phyloP scores from a whole-genome alignment of 2,329 filamentous ascomycete genomes.

The Dryadomyces quercivorus region DNA sequence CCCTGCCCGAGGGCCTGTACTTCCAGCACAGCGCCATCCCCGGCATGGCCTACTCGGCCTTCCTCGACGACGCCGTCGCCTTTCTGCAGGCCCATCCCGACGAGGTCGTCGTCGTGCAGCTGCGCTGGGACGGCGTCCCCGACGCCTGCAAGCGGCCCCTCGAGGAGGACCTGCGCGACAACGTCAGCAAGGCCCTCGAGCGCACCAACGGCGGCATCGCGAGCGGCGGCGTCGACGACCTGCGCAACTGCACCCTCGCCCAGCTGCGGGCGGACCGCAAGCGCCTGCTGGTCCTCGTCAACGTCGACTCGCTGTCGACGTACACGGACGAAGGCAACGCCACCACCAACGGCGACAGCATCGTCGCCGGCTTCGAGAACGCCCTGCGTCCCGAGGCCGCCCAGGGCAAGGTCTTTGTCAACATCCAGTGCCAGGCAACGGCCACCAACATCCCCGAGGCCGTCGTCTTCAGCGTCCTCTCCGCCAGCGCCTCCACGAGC shows the following conservation, averaged over 20 bases:
- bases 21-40: constrained; percentile 39
- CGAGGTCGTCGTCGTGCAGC: constrained; percentile 36
- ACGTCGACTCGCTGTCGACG: constrained; percentile 25
- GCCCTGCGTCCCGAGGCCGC: constrained; percentile 20
- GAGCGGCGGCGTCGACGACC: constrained; percentile 21
- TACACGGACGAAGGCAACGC: constrained; percentile 29
- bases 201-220: constrained; percentile 17
- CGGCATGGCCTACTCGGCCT: constrained; percentile 32
- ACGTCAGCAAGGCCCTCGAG: constrained; percentile 22
- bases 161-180: constrained; percentile 25
- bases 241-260: constrained; percentile 19
- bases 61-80: constrained; percentile 25
- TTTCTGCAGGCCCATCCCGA: constrained; percentile 28
- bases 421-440: constrained; percentile 38
- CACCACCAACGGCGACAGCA: constrained; percentile 25
- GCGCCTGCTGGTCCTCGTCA: constrained; percentile 24
- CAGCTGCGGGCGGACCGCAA: constrained; percentile 22
- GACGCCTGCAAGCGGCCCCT: constrained; percentile 29
- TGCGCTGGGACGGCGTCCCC: constrained; percentile 37
- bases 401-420: constrained; percentile 23
- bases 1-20: constrained; percentile 32
- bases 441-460: constrained; percentile 35
- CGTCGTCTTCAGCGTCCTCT: constrained; percentile 30
- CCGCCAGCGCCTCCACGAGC: constrained; percentile 28
- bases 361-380: constrained; percentile 23